Conservation (phyloP, 2,329 filamentous ascomycete species). For the Hypoxylon sp. region DNA sequence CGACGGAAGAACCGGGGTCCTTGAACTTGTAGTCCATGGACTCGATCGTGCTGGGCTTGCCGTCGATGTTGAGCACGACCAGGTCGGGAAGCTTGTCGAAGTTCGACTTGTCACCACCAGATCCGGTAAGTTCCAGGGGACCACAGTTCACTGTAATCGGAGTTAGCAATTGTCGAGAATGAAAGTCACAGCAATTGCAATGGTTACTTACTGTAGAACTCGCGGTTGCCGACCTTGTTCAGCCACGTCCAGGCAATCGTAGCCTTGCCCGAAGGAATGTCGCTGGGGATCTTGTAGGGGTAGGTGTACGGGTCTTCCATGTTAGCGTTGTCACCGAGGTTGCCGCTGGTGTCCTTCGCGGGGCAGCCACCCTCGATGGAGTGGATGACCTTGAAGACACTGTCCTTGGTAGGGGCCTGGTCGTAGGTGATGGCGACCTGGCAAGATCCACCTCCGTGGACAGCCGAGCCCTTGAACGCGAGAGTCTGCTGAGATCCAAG, state of each 20-base stretch:
- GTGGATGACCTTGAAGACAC: slow-evolving; percentile 87
- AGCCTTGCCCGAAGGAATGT: slow-evolving; percentile 77
- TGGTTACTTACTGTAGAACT: too few species aligned
- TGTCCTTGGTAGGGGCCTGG: slow-evolving; percentile 67
- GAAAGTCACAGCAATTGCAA: too few species aligned
- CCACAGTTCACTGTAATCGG: background rate
- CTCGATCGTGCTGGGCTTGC: slow-evolving; percentile 47
- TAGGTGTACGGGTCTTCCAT: slow-evolving; percentile 63
- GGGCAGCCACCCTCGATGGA: slow-evolving; percentile 89
- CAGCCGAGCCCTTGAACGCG: slow-evolving; percentile 73
- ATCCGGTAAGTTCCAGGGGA: slow-evolving; percentile 68
- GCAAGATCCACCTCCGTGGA: slow-evolving; percentile 92
- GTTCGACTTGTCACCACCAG: slow-evolving; percentile 57
- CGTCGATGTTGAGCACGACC: slow-evolving; percentile 74
- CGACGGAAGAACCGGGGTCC: slow-evolving; percentile 67
- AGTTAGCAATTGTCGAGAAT: background rate
- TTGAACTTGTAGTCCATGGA: slow-evolving; percentile 70
- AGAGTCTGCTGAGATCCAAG: slow-evolving; percentile 70
- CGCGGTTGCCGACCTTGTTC: slow-evolving; percentile 90
- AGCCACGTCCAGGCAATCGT: slow-evolving; percentile 94
- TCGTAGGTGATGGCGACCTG: slow-evolving; percentile 89
- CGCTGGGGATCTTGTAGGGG: slow-evolving; percentile 73
- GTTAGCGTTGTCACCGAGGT: slow-evolving; percentile 59
- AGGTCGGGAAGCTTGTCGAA: slow-evolving; percentile 73
- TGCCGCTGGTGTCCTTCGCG: slow-evolving; percentile 62